Evolutionary conservation across 2,329 filamentous ascomycete species (phyloP), one percentile per base, ranked within the genome.

Genomic region (Beauveria bassiana): DNA sequence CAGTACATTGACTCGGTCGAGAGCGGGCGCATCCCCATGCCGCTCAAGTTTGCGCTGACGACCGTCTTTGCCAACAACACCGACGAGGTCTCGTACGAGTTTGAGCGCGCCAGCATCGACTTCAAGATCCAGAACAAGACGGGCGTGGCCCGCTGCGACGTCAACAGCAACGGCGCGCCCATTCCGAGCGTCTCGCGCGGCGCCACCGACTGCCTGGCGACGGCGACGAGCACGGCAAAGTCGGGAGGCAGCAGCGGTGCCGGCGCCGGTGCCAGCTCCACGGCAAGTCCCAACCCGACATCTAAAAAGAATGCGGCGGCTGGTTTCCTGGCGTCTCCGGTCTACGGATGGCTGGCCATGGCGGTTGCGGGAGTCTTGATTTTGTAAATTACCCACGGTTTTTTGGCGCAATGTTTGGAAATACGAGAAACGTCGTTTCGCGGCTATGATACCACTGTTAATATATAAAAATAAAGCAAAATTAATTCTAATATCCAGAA

Each of bases 121-220:
- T 59, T 59, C 34, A 50, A 59, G 56, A 31, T 59, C 16, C 56
- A 50, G 34, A 59, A 59, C 56, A 42, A 50, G 46, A 59, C 56
- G 56, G 56, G 34, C 56, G 16, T 5, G 5, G 22, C 45, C 20
- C 56, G 56, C 46, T 59, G 56, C 46, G 56, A 59, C 38, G 46
- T 59, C 16, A 31, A 59, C 22, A 16, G 9, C 45, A 28, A 43
- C 31, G 56, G 56, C 38, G 56, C 56, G 5, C 56, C 56, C 9
- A 50, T 59, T 16, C 46, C 56, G 14, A 22, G 56, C 56, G 34
- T 59, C 4, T 20, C 56, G 4, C 56, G 56, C 46, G 56, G 56
- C 56, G 56, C 56, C 10, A 42, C 56, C 3, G 46, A 6, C 16
- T 59, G 56, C 46, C 1, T n/a, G 22, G 31, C 46, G 31, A 31